Percentiles rank a stretch among this genome's conserved stretches.
Conservation (phyloP, 345 rosid species). For the Ceriops tagal region DNA sequence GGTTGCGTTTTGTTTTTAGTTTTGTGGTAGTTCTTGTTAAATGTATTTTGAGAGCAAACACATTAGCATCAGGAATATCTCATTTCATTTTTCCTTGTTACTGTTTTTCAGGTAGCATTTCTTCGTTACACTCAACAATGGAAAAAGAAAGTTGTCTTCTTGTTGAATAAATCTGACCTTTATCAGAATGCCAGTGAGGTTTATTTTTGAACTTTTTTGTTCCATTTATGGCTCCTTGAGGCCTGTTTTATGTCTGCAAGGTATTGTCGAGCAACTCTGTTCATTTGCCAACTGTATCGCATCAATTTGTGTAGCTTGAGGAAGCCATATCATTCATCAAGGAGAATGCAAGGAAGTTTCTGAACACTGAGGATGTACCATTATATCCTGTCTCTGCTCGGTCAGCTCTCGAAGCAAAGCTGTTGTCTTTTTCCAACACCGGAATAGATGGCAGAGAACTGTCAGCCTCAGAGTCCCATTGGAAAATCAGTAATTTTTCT, state of each 20-base stretch:
- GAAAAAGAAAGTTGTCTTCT: constrained; percentile 91
- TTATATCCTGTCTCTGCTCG: constrained; percentile 84
- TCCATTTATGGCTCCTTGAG: constrained; percentile 9
- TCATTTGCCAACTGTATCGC: constrained; percentile 9
- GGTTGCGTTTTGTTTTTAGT: no score
- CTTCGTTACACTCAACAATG: constrained; percentile 92
- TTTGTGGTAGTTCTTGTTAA: no score
- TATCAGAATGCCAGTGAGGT: constrained; percentile 81
- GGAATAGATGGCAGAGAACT: constrained; percentile 38
- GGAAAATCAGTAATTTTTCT: constrained; percentile 53
- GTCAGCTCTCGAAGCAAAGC: constrained; percentile 78
- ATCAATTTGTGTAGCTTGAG: constrained; percentile 62
- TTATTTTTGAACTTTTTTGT: constrained; percentile 8
- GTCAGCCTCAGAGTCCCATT: constrained; percentile 39
- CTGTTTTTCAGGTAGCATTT: constrained; percentile 63
- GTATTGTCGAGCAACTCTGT: constrained; percentile 1
- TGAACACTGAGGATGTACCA: constrained; percentile 60
- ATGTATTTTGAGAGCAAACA: no score
- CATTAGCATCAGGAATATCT: no score
- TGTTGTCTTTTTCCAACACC: constrained; percentile 45
- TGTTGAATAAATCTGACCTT: constrained; percentile 87
- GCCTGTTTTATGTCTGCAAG: background rate
- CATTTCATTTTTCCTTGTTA: constrained; percentile 10
- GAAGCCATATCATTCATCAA: constrained; percentile 76
- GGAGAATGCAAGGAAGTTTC: constrained; percentile 72